These are phyloP conservation scores for Dendrobium catenatum DNA, from an alignment of 106 monocot species.

Conservation along the genomic window DNA sequence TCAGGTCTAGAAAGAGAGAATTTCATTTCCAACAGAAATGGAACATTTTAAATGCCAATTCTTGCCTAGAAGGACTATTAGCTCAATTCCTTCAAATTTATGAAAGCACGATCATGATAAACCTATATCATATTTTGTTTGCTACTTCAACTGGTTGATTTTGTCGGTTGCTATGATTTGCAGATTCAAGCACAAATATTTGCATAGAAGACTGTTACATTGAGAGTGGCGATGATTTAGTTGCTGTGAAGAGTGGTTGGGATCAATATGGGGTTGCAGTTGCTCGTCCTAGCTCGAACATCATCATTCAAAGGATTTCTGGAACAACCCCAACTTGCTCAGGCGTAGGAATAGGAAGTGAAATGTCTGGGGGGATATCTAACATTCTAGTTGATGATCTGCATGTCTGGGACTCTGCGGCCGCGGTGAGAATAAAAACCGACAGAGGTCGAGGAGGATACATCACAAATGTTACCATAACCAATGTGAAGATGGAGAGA, in stretches of 20 bases:
- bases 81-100: not conserved
- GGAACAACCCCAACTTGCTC: constrained; percentile 94
- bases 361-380: constrained; percentile 84
- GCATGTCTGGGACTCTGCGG: constrained; percentile 63
- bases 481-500: constrained; percentile 50
- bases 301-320: constrained; percentile 55
- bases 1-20: too few species aligned
- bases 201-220: constrained; percentile 95
- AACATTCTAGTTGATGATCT: constrained; percentile 53
- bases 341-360: constrained; percentile 83
- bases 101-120: not conserved
- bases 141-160: not conserved
- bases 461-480: constrained; percentile 62
- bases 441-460: constrained; percentile 83
- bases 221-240: constrained; percentile 87
- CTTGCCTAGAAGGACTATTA: too few species aligned
- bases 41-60: too few species aligned
- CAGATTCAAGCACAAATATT: constrained; percentile 74
- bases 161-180: not conserved
- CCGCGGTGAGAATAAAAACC: constrained; percentile 65
- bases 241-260: constrained; percentile 94
- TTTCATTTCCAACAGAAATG: too few species aligned
- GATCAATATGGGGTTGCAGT: constrained; percentile 69
- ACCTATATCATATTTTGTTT: not conserved
- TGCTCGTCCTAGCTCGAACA: constrained; percentile 61